Percentiles rank a stretch among this genome's conserved stretches.
Conservation (phyloP, 768 basidiomycete species). For the Suillus cothurnatus region DNA sequence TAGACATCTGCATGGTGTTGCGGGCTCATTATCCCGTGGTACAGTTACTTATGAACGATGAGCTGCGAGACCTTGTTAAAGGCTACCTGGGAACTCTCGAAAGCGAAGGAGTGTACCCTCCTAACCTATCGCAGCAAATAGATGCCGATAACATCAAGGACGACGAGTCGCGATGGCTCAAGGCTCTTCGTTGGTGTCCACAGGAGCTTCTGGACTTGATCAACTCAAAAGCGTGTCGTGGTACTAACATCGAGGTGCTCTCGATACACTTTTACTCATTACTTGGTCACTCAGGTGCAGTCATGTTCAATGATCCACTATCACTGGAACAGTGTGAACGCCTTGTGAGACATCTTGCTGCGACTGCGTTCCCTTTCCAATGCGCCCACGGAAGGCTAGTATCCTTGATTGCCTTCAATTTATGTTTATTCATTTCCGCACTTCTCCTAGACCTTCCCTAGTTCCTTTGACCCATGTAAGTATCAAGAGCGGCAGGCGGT, state of each 20-base stretch:
- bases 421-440: slow-evolving; percentile 2
- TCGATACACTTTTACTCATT: slow-evolving; percentile 4
- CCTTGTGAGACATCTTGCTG: slow-evolving; percentile 66
- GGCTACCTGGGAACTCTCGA: slow-evolving; percentile 67
- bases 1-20: not conserved
- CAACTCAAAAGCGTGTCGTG: slow-evolving; percentile 96
- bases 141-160: slow-evolving; percentile 14
- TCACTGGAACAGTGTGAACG: slow-evolving; percentile 65
- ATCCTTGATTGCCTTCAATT: not conserved
- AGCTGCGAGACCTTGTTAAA: slow-evolving; percentile 77
- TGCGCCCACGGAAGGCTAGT: slow-evolving; percentile 91
- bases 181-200: slow-evolving; percentile 82
- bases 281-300: slow-evolving; percentile 64
- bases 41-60: slow-evolving; percentile 66
- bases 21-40: slow-evolving; percentile 14
- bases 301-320: slow-evolving; percentile 94
- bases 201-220: slow-evolving; percentile 76
- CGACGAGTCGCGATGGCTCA: slow-evolving; percentile 55
- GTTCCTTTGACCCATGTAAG: slow-evolving; percentile 46
- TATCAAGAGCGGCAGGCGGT: slow-evolving; percentile 15
- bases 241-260: slow-evolving; percentile 40
- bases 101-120: slow-evolving; percentile 38
- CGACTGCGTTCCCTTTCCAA: slow-evolving; percentile 86
- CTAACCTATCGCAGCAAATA: slow-evolving; percentile 20
- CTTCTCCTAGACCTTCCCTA: slow-evolving; percentile 50